Evolutionary conservation across 2,329 filamentous ascomycete genomes (phyloP), one percentile per base, ranked within the genome.

Genomic region (Ophiosphaerella narmari): DNA sequence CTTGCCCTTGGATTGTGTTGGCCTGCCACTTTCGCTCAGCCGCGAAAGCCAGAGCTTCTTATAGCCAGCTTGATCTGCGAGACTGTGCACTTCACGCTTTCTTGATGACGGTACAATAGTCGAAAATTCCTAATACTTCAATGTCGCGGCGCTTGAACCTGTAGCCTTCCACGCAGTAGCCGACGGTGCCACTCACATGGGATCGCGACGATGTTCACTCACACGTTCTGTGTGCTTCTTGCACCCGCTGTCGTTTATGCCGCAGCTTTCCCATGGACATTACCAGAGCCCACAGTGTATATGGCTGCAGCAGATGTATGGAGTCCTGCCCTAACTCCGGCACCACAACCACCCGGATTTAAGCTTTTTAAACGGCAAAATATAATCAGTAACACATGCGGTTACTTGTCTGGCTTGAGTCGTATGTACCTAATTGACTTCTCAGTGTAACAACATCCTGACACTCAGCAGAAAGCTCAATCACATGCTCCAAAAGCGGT

Each of bases 291-390:
- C 1, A 73, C 70, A 2, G 48, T 54, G 11, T 52, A 61, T 14
- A 52, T 59, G 6, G 55, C 66, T 16, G 56, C 46, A 35, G 43
- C 44, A 34, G 63, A 70, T 42, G 54, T 42, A 9, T 71, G 66
- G 69, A 68, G 57, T 58, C 68, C 68, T 13, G 66, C 63, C 14
- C 70, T 68, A 1, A 70, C 68, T 9, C 35, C 51, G 46, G 63
- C 59, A 48, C 66, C 67, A 24, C 54, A 57, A 12, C 26, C 63
- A 4, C 54, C 46, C 13, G 43, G 33, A 8, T 50, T 68, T 18
- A 60, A 61, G 33, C 56, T 73, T 7, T 67, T 67, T 43, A 65
- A 44, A 26, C 68, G 69, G 3, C 55, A 62, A 23, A 39, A 57
- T 21, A 40, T 52, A 29, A 54, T 46, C 3, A 52, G 54, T 18